These are phyloP conservation scores for Pecoramyces ruminantium DNA, from an alignment of 192 early-diverging fungal genomes.

Conservation along the genomic window DNA sequence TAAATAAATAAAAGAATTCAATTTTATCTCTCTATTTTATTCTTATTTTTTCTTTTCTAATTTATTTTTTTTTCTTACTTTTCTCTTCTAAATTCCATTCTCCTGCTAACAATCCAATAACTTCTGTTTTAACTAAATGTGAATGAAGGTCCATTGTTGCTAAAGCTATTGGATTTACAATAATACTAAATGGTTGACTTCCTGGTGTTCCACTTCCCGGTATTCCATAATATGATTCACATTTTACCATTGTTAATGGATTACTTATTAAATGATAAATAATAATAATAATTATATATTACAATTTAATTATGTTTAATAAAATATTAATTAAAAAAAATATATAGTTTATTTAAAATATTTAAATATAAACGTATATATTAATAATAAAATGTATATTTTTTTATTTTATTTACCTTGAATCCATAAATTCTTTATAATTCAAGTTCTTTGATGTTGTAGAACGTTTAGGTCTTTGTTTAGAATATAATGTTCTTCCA, in stretches of 20 bases:
- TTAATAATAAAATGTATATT: too few relatives aligned
- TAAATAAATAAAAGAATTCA: too few relatives aligned
- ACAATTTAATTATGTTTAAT: too few relatives aligned
- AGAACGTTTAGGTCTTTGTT: not conserved
- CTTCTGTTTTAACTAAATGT: constrained; percentile 72
- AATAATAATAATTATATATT: too few relatives aligned
- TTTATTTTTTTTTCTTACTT: too few relatives aligned
- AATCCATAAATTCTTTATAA: not conserved
- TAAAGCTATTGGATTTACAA: constrained; percentile 55
- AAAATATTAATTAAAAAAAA: too few relatives aligned
- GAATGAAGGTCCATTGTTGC: constrained; percentile 84
- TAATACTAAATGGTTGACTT: constrained; percentile 63
- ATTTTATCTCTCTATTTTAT: too few relatives aligned
- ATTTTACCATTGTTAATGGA: constrained; percentile 68
- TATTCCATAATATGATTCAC: constrained; percentile 51
- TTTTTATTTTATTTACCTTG: not conserved
- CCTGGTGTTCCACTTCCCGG: constrained; percentile 46
- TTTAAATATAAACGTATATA: too few relatives aligned
- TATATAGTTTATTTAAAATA: too few relatives aligned
- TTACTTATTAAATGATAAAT: constrained; percentile 19
- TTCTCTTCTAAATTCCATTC: constrained; percentile 37
- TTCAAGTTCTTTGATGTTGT: not conserved
- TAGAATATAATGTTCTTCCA: not conserved
- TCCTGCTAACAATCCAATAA: constrained; percentile 79
- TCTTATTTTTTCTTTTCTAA: too few relatives aligned